Evolutionary conservation across 192 early-diverging fungal genomes (phyloP).

Genomic region (Coemansia sp.): DNA sequence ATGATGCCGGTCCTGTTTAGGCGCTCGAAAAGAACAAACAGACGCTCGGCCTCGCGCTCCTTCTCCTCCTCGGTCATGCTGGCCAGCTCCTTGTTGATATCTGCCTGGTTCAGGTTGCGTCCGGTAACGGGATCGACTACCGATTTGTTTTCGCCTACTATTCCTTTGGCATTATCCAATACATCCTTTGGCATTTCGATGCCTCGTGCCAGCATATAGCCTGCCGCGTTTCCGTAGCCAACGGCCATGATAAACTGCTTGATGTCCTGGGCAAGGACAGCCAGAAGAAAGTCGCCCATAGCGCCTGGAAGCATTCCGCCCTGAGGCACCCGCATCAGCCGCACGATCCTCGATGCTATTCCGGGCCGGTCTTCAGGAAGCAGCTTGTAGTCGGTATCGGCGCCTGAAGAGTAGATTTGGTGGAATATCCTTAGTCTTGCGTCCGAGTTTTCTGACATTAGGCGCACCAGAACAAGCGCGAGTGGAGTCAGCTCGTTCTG

Average conservation of each 20-base stretch:
- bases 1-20: slow-evolving; percentile 90
- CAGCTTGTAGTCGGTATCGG: slow-evolving; percentile 15
- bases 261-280: slow-evolving; percentile 41
- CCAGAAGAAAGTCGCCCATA: slow-evolving; percentile 42
- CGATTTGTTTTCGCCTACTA: background rate
- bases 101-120: slow-evolving; percentile 54
- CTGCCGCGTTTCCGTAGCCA: slow-evolving; percentile 93
- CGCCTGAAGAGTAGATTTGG: slow-evolving; percentile 21
- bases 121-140: slow-evolving; percentile 91
- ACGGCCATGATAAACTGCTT: slow-evolving; percentile 56
- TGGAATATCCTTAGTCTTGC: slow-evolving; percentile 27
- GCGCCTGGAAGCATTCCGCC: slow-evolving; percentile 41
- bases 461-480: slow-evolving; percentile 37
- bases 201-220: slow-evolving; percentile 78
- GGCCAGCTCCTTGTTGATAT: slow-evolving; percentile 59
- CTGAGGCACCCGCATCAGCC: slow-evolving; percentile 32
- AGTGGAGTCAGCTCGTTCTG: slow-evolving; percentile 36
- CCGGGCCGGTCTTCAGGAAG: slow-evolving; percentile 44
- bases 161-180: slow-evolving; percentile 20
- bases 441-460: slow-evolving; percentile 28
- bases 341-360: slow-evolving; percentile 29
- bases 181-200: slow-evolving; percentile 56
- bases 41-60: slow-evolving; percentile 85
- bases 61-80: slow-evolving; percentile 97
- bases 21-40: slow-evolving; percentile 94